Evolutionary conservation across 495 filamentous ascomycete genomes (phyloP).

Genomic region (Daldinia bambusicola): DNA sequence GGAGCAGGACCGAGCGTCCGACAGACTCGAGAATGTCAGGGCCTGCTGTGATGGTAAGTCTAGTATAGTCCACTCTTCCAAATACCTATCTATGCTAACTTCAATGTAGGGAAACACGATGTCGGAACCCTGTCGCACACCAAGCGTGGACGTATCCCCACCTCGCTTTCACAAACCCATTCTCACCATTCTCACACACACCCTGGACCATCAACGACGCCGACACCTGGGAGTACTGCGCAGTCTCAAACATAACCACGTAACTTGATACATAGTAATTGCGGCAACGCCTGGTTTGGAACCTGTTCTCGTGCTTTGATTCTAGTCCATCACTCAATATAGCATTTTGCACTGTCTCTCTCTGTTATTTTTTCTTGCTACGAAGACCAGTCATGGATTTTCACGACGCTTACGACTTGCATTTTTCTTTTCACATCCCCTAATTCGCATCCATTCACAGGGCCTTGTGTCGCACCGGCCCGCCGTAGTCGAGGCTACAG

Average conservation of each 20-base stretch:
- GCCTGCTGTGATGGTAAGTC: conserved; percentile 95
- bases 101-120: conserved; percentile 75
- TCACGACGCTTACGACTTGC: conserved; percentile 48
- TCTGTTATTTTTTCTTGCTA: conserved; percentile 26
- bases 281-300: conserved; percentile 8
- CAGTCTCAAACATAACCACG: conserved; percentile 47
- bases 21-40: conserved; percentile 90
- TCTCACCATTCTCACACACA: conserved; percentile 43
- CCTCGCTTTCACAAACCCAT: conserved; percentile 39
- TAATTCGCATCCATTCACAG: conserved; percentile 38
- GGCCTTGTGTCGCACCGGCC: conserved; percentile 20
- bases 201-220: conserved; percentile 50
- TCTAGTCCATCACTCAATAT: conserved; percentile 52
- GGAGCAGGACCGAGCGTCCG: conserved; percentile 75
- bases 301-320: conserved; percentile 36
- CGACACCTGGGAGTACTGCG: conserved; percentile 49
- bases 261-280: conserved; percentile 33
- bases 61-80: background rate
- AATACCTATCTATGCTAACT: conserved; percentile 38
- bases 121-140: conserved; percentile 65
- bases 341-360: conserved; percentile 40
- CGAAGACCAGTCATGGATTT: conserved; percentile 43
- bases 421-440: conserved; percentile 37
- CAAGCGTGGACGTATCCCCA: conserved; percentile 52
- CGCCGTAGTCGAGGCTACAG: conserved; percentile 19